A percentile compares a stretch with the other conserved stretches of the same genome.
Evolutionary conservation across 2,329 filamentous ascomycete species (phyloP).

Genomic region (Lasiodiplodia hormozganensis): DNA sequence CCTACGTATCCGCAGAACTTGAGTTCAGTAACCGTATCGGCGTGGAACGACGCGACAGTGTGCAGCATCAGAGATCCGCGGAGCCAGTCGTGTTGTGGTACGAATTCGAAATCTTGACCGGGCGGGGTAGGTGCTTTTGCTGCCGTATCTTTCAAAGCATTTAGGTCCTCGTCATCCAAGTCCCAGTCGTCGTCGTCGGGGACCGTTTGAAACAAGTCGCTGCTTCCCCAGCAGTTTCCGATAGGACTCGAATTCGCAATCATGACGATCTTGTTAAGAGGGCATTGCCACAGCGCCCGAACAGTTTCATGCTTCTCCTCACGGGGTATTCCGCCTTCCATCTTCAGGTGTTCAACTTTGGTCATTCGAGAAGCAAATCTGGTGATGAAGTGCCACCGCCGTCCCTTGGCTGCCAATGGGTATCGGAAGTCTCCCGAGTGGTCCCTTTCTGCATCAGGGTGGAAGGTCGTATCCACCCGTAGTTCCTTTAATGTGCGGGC

Average conservation of each 20-base stretch:
- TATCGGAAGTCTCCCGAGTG: slow-evolving; percentile 33
- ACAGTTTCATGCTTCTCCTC: slow-evolving; percentile 56
- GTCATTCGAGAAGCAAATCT: slow-evolving; percentile 52
- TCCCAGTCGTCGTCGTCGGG: slow-evolving; percentile 7
- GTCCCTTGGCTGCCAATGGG: slow-evolving; percentile 34
- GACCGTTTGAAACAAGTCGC: slow-evolving; percentile 35
- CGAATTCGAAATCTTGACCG: slow-evolving; percentile 40
- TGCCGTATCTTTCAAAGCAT: slow-evolving; percentile 38
- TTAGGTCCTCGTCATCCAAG: slow-evolving; percentile 36
- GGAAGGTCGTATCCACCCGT: slow-evolving; percentile 48
- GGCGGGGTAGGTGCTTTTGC: slow-evolving; percentile 21
- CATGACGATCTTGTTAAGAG: slow-evolving; percentile 53
- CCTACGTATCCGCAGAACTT: slow-evolving; percentile 58
- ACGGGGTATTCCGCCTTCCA: slow-evolving; percentile 55
- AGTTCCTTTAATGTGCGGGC: slow-evolving; percentile 50
- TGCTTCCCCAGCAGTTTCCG: slow-evolving; percentile 54
- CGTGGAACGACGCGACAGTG: slow-evolving; percentile 51
- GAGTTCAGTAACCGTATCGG: slow-evolving; percentile 50
- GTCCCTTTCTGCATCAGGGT: slow-evolving; percentile 36
- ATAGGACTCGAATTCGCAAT: slow-evolving; percentile 52
- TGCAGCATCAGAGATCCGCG: slow-evolving; percentile 48
- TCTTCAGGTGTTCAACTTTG: slow-evolving; percentile 52
- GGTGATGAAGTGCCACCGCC: slow-evolving; percentile 49
- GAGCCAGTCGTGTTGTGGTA: slow-evolving; percentile 51
- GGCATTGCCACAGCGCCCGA: slow-evolving; percentile 50